Conservation (phyloP, 1,284 basidiomycete species). For the Apiotrichum siamense region DNA sequence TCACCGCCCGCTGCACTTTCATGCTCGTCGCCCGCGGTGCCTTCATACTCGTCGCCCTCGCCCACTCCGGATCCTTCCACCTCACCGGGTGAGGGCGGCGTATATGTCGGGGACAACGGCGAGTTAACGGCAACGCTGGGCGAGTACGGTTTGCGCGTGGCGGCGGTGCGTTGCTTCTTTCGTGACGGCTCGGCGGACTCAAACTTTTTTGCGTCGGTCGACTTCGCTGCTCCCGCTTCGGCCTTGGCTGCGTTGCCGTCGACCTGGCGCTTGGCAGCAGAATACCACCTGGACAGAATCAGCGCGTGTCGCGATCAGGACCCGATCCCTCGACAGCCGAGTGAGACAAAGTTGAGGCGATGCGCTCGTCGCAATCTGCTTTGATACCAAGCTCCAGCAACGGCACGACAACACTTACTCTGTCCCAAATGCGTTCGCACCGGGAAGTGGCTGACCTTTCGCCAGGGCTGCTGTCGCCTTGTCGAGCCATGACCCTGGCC, state of each 20-base stretch:
- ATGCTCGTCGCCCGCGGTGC: neutral
- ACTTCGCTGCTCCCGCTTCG: neutral
- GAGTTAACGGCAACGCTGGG: conserved; percentile 1
- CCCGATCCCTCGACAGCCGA: too few relatives aligned
- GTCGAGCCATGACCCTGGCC: conserved; percentile 47
- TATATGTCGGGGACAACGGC: conserved; percentile 11
- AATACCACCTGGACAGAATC: conserved; percentile 22
- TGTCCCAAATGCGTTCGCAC: conserved; percentile 30
- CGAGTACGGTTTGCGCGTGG: neutral
- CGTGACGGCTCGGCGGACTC: neutral
- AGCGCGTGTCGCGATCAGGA: too few relatives aligned
- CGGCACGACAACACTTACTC: conserved; percentile 33
- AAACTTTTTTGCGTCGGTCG: neutral
- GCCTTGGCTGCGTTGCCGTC: neutral
- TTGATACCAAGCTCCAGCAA: too few relatives aligned
- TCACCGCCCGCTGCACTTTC: neutral
- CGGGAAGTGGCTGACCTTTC: conserved; percentile 34
- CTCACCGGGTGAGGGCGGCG: neutral
- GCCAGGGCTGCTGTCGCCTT: conserved; percentile 44
- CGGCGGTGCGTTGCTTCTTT: neutral
- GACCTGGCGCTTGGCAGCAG: conserved; percentile 5
- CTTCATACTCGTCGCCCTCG: conserved; percentile 1
- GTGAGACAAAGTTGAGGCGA: too few relatives aligned
- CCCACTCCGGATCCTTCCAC: neutral
- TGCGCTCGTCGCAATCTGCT: too few relatives aligned